Percentiles rank a stretch among this genome's conserved stretches.
Evolutionary conservation across 2,329 filamentous ascomycete genomes (phyloP).

Genomic region (Magnaporthales sp.): DNA sequence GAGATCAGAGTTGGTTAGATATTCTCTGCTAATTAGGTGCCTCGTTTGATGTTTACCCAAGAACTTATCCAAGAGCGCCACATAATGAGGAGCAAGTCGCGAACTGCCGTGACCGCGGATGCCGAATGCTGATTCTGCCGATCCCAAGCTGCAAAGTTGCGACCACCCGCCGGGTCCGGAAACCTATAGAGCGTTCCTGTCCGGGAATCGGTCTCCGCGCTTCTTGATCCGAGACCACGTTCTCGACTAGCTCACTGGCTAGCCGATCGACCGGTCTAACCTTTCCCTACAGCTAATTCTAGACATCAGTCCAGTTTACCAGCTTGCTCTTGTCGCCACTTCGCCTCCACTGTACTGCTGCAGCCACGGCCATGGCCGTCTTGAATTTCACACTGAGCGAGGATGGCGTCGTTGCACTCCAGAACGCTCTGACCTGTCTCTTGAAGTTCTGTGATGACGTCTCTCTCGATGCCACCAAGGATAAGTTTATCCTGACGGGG

Average conservation of each 20-base stretch:
- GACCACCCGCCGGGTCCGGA: neutral
- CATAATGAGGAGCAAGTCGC: too few species aligned
- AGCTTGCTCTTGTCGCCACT: neutral
- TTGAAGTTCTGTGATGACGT: constrained; percentile 75
- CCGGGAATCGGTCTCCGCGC: neutral
- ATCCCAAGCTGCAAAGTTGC: neutral
- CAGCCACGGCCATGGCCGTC: constrained; percentile 41
- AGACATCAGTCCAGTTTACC: neutral
- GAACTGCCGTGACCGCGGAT: neutral
- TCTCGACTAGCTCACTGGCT: neutral
- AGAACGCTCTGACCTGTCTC: constrained; percentile 66
- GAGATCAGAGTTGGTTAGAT: too few species aligned
- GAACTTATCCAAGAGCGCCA: too few species aligned
- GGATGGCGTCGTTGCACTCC: constrained; percentile 60
- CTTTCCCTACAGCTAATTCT: neutral
- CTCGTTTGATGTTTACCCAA: too few species aligned
- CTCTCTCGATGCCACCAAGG: constrained; percentile 61
- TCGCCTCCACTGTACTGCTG: neutral
- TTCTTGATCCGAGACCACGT: neutral
- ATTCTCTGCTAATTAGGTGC: too few species aligned
- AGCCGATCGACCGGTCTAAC: neutral
- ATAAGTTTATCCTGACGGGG: constrained; percentile 65
- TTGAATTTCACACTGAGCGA: constrained; percentile 67
- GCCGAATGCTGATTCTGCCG: neutral
- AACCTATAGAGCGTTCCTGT: neutral